Base-by-base conservation (phyloP, 1,284 basidiomycete genomes). In the Thecaphora frezii region DNA sequence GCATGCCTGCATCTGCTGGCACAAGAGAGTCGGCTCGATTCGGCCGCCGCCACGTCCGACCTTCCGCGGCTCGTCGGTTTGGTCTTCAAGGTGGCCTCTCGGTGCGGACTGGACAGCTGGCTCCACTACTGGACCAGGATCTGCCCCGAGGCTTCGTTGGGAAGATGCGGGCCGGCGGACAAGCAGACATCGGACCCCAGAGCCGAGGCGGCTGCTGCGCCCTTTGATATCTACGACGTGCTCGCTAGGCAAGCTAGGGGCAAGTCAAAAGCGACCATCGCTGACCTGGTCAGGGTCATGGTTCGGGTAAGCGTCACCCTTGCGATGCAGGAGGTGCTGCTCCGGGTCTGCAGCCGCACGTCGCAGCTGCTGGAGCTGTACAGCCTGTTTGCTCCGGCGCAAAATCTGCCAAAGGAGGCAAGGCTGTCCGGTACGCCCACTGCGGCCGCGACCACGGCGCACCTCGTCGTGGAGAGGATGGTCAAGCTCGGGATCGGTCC, bases 391-490 rank as follows among this genome's bases (percentile, higher is more conserved):
- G 45, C 43, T 22, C 16, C 18, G 5, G 8, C 18, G 5, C 33
- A 9, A 18, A 14, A 16, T n/a, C n/a, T n/a, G n/a, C n/a, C n/a
- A n/a, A n/a, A n/a, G n/a, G n/a, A n/a, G n/a, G n/a, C n/a, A n/a
- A n/a, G 38, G 38, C 38, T n/a, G 38, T 7, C 38, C 22, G 14
- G 9, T 7, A 22, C 4, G 4, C 4, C 40, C 9, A 7, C 21
- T 8, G 19, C 40, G 23, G 24, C 41, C 4, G 5, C 5, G 33
- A 4, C 33, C 12, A 14, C 13, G 33, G 33, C 33, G 33, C 33
- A 36, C 1, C n/a, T 83, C 46, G 85, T 87, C 0, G 83, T 92
- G 14, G 80, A 83, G 19, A 79, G 81, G 24, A 85, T 93, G 81
- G 83, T 90, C 24, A 77, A 81, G 1, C 73, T 81, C 14, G 78